A percentile compares a stretch with the other conserved stretches of the same genome.
These are phyloP conservation scores for Cystobasidiaceae sp. DNA, from an alignment of 1,284 basidiomycete genomes.

Conservation along the genomic window DNA sequence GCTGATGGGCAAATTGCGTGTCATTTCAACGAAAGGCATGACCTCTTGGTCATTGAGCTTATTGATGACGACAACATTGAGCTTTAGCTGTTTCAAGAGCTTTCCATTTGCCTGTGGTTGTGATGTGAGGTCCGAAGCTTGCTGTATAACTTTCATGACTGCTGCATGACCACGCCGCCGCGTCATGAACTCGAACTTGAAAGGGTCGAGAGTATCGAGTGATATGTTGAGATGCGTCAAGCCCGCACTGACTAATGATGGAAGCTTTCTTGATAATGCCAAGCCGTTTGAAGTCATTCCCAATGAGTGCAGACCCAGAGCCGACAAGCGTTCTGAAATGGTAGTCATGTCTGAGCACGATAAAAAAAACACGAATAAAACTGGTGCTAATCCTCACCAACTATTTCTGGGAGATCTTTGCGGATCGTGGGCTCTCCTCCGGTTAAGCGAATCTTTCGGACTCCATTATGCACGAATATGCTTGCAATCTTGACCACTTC, in stretches of 20 bases:
- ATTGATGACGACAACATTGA: constrained; percentile 77
- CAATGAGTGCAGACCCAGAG: constrained; percentile 62
- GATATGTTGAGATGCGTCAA: constrained; percentile 78
- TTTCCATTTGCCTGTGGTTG: constrained; percentile 34
- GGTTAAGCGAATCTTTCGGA: constrained; percentile 78
- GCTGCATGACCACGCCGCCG: constrained; percentile 64
- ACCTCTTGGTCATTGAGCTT: constrained; percentile 75
- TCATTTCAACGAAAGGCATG: constrained; percentile 69
- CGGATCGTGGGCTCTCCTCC: constrained; percentile 83
- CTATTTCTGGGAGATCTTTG: constrained; percentile 67
- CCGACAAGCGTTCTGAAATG: constrained; percentile 35
- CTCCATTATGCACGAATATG: constrained; percentile 69
- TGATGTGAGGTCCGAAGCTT: constrained; percentile 55
- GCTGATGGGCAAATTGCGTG: constrained; percentile 58
- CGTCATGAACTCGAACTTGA: constrained; percentile 82
- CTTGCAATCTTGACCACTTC: constrained; percentile 69
- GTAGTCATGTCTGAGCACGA: no score
- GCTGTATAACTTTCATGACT: constrained; percentile 63
- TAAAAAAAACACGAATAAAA: no score
- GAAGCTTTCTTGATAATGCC: constrained; percentile 64
- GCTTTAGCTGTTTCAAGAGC: constrained; percentile 60
- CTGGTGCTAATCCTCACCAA: constrained; percentile 52
- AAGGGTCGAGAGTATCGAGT: constrained; percentile 77
- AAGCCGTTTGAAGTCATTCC: constrained; percentile 84
- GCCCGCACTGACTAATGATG: constrained; percentile 62